phyloP scores from a whole-genome alignment of 371 early-diverging fungal species.

The Smittium culicis region DNA sequence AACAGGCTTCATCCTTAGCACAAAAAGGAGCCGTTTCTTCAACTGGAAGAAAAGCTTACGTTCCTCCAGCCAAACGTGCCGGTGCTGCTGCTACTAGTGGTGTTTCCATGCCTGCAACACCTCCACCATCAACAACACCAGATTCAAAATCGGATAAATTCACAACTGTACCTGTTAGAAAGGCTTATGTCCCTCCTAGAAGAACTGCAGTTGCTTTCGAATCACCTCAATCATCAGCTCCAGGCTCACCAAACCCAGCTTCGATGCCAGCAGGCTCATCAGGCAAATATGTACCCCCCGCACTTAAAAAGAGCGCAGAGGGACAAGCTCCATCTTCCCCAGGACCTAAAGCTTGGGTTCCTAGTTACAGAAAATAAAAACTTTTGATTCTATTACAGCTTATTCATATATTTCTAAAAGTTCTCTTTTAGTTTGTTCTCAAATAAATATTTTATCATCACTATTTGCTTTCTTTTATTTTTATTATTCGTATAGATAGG shows the following conservation, averaged over 20 bases:
- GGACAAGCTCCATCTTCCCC: background rate
- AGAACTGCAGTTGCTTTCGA: background rate
- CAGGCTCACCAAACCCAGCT: background rate
- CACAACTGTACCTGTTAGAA: background rate
- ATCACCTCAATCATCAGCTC: background rate
- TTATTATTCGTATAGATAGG: no score
- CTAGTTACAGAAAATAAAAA: background rate
- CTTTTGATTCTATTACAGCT: no score
- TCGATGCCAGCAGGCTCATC: background rate
- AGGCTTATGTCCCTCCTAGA: conserved; percentile 6
- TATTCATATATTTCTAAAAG: no score
- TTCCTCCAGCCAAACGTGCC: conserved; percentile 6
- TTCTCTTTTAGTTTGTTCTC: no score
- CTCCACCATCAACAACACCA: background rate
- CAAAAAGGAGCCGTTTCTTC: background rate
- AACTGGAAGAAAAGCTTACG: conserved; percentile 6
- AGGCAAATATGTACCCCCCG: background rate
- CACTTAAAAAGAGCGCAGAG: background rate
- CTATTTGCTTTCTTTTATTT: no score
- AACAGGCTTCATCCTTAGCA: conserved; percentile 8
- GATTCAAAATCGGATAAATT: background rate
- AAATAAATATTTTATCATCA: no score
- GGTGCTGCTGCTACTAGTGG: background rate
- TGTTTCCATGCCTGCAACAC: background rate
- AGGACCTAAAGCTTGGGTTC: background rate